phyloP scores from a whole-genome alignment of 352 stramenopile genomes.

The Globisporangium cederbergense region DNA sequence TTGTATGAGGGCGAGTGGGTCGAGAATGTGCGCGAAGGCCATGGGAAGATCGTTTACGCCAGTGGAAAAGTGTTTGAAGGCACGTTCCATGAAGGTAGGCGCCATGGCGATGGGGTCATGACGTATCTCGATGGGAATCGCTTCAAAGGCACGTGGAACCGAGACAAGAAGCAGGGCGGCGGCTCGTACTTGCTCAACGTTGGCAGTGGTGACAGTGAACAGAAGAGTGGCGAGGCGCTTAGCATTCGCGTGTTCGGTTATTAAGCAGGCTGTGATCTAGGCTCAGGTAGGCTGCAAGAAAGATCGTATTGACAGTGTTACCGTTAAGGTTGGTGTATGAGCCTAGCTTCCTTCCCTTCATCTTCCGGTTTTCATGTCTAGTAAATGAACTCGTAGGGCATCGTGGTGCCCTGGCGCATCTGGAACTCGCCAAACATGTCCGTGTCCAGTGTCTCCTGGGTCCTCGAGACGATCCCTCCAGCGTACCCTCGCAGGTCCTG shows the following conservation, averaged over 20 bases:
- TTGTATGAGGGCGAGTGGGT: slow-evolving; percentile 81
- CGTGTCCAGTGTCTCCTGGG: slow-evolving; percentile 38
- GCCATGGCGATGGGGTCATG: slow-evolving; percentile 77
- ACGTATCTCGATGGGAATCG: slow-evolving; percentile 78
- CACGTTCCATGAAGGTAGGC: slow-evolving; percentile 72
- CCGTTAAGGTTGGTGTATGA: not conserved
- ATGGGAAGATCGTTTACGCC: slow-evolving; percentile 70
- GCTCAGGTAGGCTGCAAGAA: no score
- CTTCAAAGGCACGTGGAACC: slow-evolving; percentile 85
- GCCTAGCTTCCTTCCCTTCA: not conserved
- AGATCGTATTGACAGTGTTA: not conserved
- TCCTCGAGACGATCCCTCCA: slow-evolving; percentile 47
- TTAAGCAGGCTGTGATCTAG: slow-evolving; percentile 8
- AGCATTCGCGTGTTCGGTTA: slow-evolving; percentile 46
- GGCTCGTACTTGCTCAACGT: slow-evolving; percentile 65
- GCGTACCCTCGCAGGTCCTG: slow-evolving; percentile 43
- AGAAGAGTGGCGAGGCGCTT: slow-evolving; percentile 13
- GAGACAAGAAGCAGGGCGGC: slow-evolving; percentile 83
- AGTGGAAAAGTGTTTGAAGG: slow-evolving; percentile 84
- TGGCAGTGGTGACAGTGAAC: slow-evolving; percentile 3
- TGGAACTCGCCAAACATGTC: slow-evolving; percentile 66
- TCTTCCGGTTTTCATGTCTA: slow-evolving; percentile 17
- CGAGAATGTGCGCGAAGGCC: slow-evolving; percentile 76
- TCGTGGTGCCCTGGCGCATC: slow-evolving; percentile 57
- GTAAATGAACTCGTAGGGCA: slow-evolving; percentile 66